Evolutionary conservation across 2,329 filamentous ascomycete species (phyloP), one percentile per base, ranked within the genome.

Genomic region (Chalara sp.): DNA sequence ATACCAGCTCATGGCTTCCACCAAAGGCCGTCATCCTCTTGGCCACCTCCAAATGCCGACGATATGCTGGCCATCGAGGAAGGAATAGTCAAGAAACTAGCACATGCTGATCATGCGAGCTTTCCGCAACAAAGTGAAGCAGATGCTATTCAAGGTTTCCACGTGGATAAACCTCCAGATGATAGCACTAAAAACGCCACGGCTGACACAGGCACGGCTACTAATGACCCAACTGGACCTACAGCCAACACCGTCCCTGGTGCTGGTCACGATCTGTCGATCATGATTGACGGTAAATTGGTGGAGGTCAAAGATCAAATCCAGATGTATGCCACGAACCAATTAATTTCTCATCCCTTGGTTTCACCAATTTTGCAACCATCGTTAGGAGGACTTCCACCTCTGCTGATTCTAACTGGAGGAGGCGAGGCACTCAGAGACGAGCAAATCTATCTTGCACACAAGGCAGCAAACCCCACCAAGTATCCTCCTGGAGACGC

Each of bases 401-500:
- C 93, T 0, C 71, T 97, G 31, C 76, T 96, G 5, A 86, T 99
- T 42, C 81, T 96, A 64, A 84, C 86, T 1, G 93, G 92, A 4
- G 91, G 92, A 5, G 91, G 87, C 1, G 93, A 99, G 66, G 78
- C 95, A 46, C 75, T 99, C 13, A 82, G 89, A 10, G 93, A 99
- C 61, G 93, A 99, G 68, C 93, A 97, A 64, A 88, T 97, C 48
- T 96, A 95, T 57, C 64, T 97, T 11, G 93, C 92, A 0, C 93
- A 99, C 68, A 97, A 97, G 68, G 91, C 89, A 41, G 91, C 93
- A 10, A 83, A 95, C 57, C 93, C 93, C 0, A 66, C 76, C 29
- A 79, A 81, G 53, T 97, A 95, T 61, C 79, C 86, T 1, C 87
- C 88, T 0, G 75, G 79, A 0, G 76, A 86, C 37, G 73, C 74